Evolutionary conservation across 805 yeast species (phyloP), one percentile per base, ranked within the genome.

Genomic region (Ogataea ganodermae): DNA sequence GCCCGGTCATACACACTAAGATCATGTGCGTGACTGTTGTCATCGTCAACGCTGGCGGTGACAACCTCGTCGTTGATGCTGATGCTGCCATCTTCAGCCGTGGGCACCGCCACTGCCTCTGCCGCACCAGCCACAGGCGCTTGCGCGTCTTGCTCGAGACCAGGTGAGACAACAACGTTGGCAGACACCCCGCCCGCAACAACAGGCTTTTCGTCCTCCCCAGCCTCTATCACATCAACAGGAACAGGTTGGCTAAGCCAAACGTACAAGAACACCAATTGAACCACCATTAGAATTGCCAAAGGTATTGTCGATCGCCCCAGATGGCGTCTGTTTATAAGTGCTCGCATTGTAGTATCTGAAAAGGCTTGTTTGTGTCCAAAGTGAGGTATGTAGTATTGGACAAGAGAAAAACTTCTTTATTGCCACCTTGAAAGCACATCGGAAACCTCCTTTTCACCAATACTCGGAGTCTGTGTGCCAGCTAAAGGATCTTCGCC

Each of bases 1-100:
- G 44, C 44, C 12, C 44, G 36, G n/a, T 41, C 44, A 30, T 30
- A 30, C 22, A 38, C 42, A 24, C 42, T 38, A 14, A 38, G 23
- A 10, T 38, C 42, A 24, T 38, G 36, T 4, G 18, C 8, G 6
- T 13, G 14, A 2, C 18, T 12, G n/a, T 33, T 16, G 4, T 6
- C 5, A n/a, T 17, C 6, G 4, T 33, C 23, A 16, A n/a, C 21
- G 21, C 13, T 14, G 33, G 16, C 4, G 16, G 17, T 30, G 33
- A n/a, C 33, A n/a, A 18, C 14, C 5, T 30, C 8, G 33, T 16
- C 18, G 3, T 30, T 30, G 30, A 27, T n/a, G 14, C 5, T 6
- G 33, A 9, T n/a, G 13, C 14, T 21, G 28, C 18, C 30, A 13
- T 17, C 30, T 5, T 20, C 10, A 8, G 10, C 16, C 18, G 12